Base-by-base conservation (phyloP, 805 yeast genomes). In the Kodamaea fukazawae region DNA sequence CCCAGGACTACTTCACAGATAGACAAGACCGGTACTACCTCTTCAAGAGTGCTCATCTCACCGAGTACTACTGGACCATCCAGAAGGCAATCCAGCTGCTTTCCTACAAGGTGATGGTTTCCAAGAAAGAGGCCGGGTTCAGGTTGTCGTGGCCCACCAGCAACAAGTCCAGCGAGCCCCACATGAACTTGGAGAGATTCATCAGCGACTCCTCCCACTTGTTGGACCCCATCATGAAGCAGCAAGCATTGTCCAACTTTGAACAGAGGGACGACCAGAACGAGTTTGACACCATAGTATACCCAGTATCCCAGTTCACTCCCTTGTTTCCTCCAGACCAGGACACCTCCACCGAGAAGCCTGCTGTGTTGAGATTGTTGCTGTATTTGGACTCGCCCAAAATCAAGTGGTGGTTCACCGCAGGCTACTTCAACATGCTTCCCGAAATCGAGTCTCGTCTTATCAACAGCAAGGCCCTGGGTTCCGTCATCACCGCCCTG, bases 351-450 rank as follows among this genome's bases (percentile, higher is more conserved):
- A 93, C 97, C 0, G 99, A 93, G 55, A 81, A 83, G 47, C 81
- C 81, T 6, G 79, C 86, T 0, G 65, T 91, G 23, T 60, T 85
- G 29, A 65, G 82, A 22, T 58, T 86, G 3, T 65, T 86, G 30
- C 73, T 86, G 2, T 71, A 70, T 43, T 65, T 78, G 36, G 78
- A 78, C 51, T 67, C 79, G 29, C 71, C 79, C 17, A 53, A 63
- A 9, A 72, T 81, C 18, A 72, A 71, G 38, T 91, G 96, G 95
- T 76, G 86, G 48, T 82, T 93, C 52, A 93, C 99, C 0, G 96
- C 98, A 0, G 99, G 99, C 2, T 93, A 93, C 59, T 93, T 93
- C 70, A 93, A 93, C 60, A 83, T 93, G 79, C 76, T 83, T 29
- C 86, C 95, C 0, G 79, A 80, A 29, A 81, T 86, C 38, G 81